Base-by-base conservation (phyloP, 176 grass and related monocot genomes). In the Ensete ventricosum region DNA sequence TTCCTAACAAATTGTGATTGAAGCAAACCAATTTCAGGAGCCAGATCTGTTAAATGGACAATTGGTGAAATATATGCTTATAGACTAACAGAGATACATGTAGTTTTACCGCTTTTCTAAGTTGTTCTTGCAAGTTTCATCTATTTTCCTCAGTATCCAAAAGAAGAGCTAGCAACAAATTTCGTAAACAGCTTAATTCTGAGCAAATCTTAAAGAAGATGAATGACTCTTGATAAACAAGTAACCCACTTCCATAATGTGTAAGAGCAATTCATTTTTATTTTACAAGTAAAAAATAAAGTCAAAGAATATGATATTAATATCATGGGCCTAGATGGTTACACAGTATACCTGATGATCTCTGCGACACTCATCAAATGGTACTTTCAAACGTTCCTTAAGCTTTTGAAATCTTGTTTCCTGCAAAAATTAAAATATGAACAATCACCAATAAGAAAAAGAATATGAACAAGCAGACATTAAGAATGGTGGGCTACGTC, bases 311-410 rank as follows among this genome's bases (percentile, higher is more conserved):
- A 10, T 21, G 59, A n/a, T 53, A 67, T 60, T 62, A 53, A 60
- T 52, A 67, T 64, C 17, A 9, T 14, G 25, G 59, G 55, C 13
- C 17, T 24, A 20, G 50, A 55, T 9, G 16, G 17, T 22, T 27
- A 49, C 6, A 62, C 10, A 69, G 73, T 81, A 78, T 77, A 92
- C 93, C 82, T 84, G 82, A 85, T 90, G 93, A 57, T 97, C 93
- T 22, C 68, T 53, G 49, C 83, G 85, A 59, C 68, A 85, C 81
- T 97, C 87, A 43, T 93, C 88, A 80, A 85, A 97, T 50, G 93
- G 83, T 76, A 97, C 76, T 81, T 81, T 90, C 76, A 97, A 67
- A 70, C 90, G 85, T 72, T 97, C 93, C 85, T 83, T 97, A 48
- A 97, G 67, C 73, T 82, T 97, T 57, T 87, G 87, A 71, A 93